phyloP scores from a whole-genome alignment of 352 stramenopile species.

The Peronosclerospora sorghi region DNA sequence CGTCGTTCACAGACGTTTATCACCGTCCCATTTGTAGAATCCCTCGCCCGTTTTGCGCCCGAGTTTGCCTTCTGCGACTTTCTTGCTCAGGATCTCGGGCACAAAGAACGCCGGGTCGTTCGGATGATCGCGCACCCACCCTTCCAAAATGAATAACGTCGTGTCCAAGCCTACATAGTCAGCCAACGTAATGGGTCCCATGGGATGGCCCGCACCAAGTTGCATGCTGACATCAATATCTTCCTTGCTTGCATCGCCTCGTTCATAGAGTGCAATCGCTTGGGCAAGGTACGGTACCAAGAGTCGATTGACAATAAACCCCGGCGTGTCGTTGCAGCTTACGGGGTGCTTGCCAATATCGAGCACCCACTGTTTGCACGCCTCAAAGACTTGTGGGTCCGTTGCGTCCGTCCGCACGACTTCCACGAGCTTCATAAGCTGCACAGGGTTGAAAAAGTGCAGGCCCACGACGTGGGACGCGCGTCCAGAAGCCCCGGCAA shows the following conservation, averaged over 20 bases:
- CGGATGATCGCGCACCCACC: constrained; percentile 93
- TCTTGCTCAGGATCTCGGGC: constrained; percentile 84
- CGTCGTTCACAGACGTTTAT: constrained; percentile 55
- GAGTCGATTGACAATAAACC: constrained; percentile 97
- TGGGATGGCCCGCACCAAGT: constrained; percentile 94
- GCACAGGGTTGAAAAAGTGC: constrained; percentile 98
- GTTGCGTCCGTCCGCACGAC: constrained; percentile 92
- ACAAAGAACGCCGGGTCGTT: constrained; percentile 94
- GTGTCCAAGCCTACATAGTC: constrained; percentile 97
- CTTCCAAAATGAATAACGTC: constrained; percentile 91
- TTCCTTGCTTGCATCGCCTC: constrained; percentile 88
- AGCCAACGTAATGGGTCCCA: constrained; percentile 89
- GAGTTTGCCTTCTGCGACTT: constrained; percentile 89
- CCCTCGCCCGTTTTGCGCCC: constrained; percentile 94
- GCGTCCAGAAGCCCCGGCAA: constrained; percentile 87
- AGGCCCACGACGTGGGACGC: constrained; percentile 90
- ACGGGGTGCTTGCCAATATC: constrained; percentile 92
- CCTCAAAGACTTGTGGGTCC: constrained; percentile 86
- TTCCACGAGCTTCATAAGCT: constrained; percentile 94
- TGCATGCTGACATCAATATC: constrained; percentile 98
- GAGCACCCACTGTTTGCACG: constrained; percentile 84
- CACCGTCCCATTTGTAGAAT: constrained; percentile 91
- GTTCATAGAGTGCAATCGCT: constrained; percentile 90
- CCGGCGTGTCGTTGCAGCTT: constrained; percentile 91
- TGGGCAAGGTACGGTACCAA: constrained; percentile 71